These are phyloP conservation scores for Leucocoprinus birnbaumii DNA, from an alignment of 768 basidiomycete genomes.

Conservation along the genomic window DNA sequence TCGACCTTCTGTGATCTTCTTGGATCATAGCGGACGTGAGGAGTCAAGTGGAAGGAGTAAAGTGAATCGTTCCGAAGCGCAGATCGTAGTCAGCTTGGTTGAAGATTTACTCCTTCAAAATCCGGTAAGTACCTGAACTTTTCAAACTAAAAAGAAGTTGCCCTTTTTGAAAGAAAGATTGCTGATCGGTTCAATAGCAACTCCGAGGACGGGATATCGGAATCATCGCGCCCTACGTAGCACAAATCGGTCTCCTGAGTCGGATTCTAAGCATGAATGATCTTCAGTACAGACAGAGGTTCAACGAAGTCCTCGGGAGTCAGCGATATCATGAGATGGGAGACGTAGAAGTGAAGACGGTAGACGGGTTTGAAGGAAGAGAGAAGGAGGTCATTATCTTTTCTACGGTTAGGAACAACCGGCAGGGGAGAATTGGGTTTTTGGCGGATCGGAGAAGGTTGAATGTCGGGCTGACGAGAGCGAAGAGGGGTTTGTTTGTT, in stretches of 20 bases:
- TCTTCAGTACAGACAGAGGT: slow-evolving; percentile 45
- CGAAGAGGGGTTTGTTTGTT: slow-evolving; percentile 81
- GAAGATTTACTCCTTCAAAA: slow-evolving; percentile 80
- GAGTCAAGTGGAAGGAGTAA: slow-evolving; percentile 65
- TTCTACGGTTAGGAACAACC: slow-evolving; percentile 86
- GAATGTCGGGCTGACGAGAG: slow-evolving; percentile 90
- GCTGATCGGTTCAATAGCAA: slow-evolving; percentile 36
- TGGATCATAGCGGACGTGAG: slow-evolving; percentile 78
- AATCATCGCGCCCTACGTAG: slow-evolving; percentile 88
- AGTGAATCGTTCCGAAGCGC: slow-evolving; percentile 75
- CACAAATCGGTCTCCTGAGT: slow-evolving; percentile 78
- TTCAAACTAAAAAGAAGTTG: too few relatives aligned
- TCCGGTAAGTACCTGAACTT: slow-evolving; percentile 49
- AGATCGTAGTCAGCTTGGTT: slow-evolving; percentile 74
- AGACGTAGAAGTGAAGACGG: slow-evolving; percentile 84
- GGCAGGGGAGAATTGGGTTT: slow-evolving; percentile 79
- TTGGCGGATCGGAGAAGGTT: slow-evolving; percentile 81
- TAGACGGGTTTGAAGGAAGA: slow-evolving; percentile 92
- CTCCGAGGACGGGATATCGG: slow-evolving; percentile 80
- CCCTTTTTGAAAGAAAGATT: too few relatives aligned
- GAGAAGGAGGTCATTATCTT: slow-evolving; percentile 94
- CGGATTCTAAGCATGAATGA: slow-evolving; percentile 58
- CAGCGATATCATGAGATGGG: slow-evolving; percentile 63
- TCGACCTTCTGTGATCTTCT: slow-evolving; percentile 69
- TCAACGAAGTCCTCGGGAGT: slow-evolving; percentile 58